These are phyloP conservation scores for Cystobasidium ongulense DNA, from an alignment of 768 basidiomycete genomes.

Conservation along the genomic window DNA sequence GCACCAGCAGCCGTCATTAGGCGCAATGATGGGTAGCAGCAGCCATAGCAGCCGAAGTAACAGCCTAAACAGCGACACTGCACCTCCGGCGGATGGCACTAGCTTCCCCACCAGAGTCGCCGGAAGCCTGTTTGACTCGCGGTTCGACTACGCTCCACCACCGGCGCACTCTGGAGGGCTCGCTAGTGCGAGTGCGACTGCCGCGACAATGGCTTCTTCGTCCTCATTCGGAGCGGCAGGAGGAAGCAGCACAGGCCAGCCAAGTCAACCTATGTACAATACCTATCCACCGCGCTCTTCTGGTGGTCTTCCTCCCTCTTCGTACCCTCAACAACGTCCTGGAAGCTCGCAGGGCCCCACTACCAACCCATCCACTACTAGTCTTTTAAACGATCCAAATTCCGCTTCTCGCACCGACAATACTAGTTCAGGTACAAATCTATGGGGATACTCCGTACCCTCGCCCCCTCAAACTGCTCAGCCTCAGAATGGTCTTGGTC, in stretches of 20 bases:
- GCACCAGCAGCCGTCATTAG: neutral
- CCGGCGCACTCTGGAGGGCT: too few species aligned
- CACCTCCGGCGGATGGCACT: neutral
- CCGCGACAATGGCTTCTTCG: neutral
- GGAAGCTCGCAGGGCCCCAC: neutral
- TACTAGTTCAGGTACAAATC: neutral
- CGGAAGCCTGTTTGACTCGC: too few species aligned
- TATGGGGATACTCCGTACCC: neutral
- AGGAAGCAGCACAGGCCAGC: neutral
- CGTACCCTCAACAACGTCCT: neutral
- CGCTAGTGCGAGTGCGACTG: neutral
- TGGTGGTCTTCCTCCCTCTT: neutral
- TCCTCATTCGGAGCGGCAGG: neutral
- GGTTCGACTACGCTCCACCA: too few species aligned
- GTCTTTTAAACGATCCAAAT: neutral
- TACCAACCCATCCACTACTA: neutral
- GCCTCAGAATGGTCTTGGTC: neutral
- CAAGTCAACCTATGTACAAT: neutral
- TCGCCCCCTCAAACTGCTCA: conserved; percentile 13
- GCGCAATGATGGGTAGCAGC: neutral
- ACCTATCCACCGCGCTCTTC: neutral
- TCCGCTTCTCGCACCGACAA: neutral
- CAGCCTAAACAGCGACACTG: neutral
- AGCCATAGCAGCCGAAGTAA: neutral
- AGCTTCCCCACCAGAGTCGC: too few species aligned